Conservation (phyloP, 768 basidiomycete genomes). For the Xerocomellus amylosporus region DNA sequence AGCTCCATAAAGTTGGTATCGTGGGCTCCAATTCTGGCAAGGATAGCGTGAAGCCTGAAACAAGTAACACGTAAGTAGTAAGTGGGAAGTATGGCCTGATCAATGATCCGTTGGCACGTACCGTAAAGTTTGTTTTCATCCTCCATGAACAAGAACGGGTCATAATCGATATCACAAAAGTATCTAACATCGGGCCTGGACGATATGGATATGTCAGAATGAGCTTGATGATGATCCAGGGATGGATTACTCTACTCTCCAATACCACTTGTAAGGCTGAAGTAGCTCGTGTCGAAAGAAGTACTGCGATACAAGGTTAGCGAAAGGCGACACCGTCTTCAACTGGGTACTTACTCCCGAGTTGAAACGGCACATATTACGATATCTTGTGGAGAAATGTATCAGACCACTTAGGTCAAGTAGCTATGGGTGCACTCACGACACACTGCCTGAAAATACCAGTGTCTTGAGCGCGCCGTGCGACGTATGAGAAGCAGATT, state of each 20-base stretch:
- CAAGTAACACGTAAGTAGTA: background rate
- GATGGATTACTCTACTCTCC: conserved; percentile 52
- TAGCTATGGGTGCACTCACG: conserved; percentile 30
- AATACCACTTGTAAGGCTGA: conserved; percentile 55
- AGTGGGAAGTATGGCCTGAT: background rate
- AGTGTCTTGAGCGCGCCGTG: conserved; percentile 1
- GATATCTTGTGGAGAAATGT: conserved; percentile 39
- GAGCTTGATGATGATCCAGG: background rate
- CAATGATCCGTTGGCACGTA: conserved; percentile 5
- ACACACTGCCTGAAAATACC: conserved; percentile 38
- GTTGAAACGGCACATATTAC: conserved; percentile 79
- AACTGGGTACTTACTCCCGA: conserved; percentile 49
- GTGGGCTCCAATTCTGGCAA: conserved; percentile 65
- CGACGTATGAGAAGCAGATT: background rate
- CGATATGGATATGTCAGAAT: background rate
- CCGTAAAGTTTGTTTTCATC: conserved; percentile 53
- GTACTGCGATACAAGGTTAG: conserved; percentile 34
- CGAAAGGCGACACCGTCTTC: background rate
- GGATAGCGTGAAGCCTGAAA: conserved; percentile 57
- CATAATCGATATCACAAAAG: conserved; percentile 50
- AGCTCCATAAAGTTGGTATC: conserved; percentile 63
- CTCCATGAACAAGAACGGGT: conserved; percentile 57
- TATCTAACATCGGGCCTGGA: conserved; percentile 49
- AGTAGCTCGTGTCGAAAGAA: conserved; percentile 57
- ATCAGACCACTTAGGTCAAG: background rate